These are phyloP conservation scores for Quercus robur DNA, from an alignment of 306 rosid species.

Conservation along the genomic window DNA sequence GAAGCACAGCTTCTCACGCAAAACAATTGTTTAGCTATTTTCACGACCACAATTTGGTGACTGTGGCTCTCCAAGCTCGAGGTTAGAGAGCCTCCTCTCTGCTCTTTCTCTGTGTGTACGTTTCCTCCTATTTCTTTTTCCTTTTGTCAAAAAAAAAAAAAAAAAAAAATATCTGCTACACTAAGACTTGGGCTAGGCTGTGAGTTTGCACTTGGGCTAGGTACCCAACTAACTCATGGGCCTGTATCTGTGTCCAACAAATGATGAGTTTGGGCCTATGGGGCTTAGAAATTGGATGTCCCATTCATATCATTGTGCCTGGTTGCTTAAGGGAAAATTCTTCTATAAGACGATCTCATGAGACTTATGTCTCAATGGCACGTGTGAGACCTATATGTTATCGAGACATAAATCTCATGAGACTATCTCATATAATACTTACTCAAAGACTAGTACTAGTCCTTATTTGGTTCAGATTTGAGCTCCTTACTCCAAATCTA, in stretches of 20 bases:
- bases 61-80: not conserved
- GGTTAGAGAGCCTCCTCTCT: not conserved
- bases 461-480: too few species aligned
- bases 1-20: not conserved
- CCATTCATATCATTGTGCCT: too few species aligned
- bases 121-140: not conserved
- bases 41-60: not conserved
- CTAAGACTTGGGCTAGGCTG: not conserved
- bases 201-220: not conserved
- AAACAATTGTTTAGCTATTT: not conserved
- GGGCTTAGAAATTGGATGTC: too few species aligned
- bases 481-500: too few species aligned
- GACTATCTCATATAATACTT: accelerated
- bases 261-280: too few species aligned
- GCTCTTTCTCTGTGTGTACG: not conserved
- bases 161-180: not conserved
- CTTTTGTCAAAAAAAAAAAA: too few species aligned
- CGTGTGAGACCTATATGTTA: accelerated
- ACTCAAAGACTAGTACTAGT: accelerated
- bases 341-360: accelerated
- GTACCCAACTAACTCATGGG: not conserved
- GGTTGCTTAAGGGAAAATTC: too few species aligned
- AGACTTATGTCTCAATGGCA: too few species aligned
- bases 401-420: too few species aligned
- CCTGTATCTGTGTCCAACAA: not conserved